Base-by-base conservation (phyloP, 2,329 filamentous ascomycete species). In the Stachybotrys chlorohalonatus region DNA sequence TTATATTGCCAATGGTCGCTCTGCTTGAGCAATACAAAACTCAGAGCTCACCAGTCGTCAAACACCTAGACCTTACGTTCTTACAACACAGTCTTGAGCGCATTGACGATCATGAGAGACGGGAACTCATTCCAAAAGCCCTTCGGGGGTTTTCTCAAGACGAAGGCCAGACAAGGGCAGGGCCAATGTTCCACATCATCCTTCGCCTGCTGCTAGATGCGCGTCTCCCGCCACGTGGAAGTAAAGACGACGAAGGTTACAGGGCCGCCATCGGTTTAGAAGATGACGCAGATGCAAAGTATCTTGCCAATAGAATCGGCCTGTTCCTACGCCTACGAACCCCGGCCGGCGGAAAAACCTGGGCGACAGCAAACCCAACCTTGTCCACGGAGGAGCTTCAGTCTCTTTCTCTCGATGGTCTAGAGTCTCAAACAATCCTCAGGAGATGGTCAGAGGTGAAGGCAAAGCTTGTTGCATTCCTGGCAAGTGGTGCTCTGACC, bases 21-120 rank as follows among this genome's bases (percentile, higher is more conserved):
- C 78, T 99, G 16, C 71, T 97, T 54, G 86, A 91, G 62, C 94
- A 97, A 68, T 96, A 95, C 77, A 95, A 95, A 69, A 65, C 89
- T 24, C 83, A 83, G 45, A 77, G 84, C 46, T 86, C 85, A 11
- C 76, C 85, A 1, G 77, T 96, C 45, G 83, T 99, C 59, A 86
- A 90, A 59, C 89, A 95, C 66, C 88, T 96, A 62, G 92, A 97
- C 70, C 75, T 97, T 47, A 79, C 88, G 16, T 96, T 95, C 66
- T 87, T 96, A 45, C 89, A 95, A 64, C 90, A 95, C 66, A 94
- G 93, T 47, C 64, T 83, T 31, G 69, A 74, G 47, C 75, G 79
- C 3, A 67, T 81, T 24, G 69, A 75, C 36, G 68, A 74, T 11
- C 64, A 77, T 53, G 87, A 93, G 47, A 82, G 90, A 61, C 79